Conservation (phyloP, 495 filamentous ascomycete species). For the Polyplosphaeria fusca region DNA sequence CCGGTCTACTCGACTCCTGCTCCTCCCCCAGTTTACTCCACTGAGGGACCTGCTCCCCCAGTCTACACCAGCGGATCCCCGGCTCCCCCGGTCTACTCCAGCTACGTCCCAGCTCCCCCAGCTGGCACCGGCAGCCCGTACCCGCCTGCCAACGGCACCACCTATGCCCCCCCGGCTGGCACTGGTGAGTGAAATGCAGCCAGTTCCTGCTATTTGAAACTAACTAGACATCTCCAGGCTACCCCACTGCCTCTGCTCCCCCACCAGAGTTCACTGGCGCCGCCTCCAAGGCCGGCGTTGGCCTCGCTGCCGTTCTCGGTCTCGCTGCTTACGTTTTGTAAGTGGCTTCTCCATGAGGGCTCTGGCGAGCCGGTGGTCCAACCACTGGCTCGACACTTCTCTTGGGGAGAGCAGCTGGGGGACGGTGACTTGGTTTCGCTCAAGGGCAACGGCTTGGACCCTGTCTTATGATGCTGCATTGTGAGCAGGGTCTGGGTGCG, state of each 20-base stretch:
- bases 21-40: no score
- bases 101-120: slow-evolving; percentile 1
- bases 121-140: not conserved
- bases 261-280: slow-evolving; percentile 45
- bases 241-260: slow-evolving; percentile 53
- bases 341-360: slow-evolving; percentile 39
- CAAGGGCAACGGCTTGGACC: slow-evolving; percentile 19
- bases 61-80: slow-evolving; percentile 5
- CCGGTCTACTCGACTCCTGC: slow-evolving; percentile 9
- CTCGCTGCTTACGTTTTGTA: slow-evolving; percentile 70
- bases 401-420: slow-evolving; percentile 6
- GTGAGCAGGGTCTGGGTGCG: slow-evolving; percentile 19
- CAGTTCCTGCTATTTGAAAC: no score
- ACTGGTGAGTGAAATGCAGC: no score
- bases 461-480: slow-evolving; percentile 29
- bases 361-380: no score
- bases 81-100: no score
- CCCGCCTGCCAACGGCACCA: slow-evolving; percentile 36
- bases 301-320: slow-evolving; percentile 58
- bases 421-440: slow-evolving; percentile 14
- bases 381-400: not conserved
- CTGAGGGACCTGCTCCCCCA: slow-evolving; percentile 4
- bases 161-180: slow-evolving; percentile 28
- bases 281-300: slow-evolving; percentile 52
- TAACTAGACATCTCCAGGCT: no score